phyloP scores from a whole-genome alignment of 805 yeast genomes.

The Komagataella phaffii region DNA sequence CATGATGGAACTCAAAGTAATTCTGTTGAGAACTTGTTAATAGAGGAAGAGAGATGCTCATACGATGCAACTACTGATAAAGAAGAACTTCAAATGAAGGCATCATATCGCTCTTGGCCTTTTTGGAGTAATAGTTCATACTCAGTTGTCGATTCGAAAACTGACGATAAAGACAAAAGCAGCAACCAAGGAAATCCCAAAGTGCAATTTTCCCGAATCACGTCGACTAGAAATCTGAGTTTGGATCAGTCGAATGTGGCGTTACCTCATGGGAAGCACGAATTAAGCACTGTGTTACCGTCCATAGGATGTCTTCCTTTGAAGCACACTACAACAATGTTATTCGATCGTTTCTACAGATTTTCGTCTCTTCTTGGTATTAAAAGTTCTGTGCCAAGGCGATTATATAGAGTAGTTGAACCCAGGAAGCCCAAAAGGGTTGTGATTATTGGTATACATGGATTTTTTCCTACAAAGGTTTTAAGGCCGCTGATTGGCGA shows the following conservation, averaged over 20 bases:
- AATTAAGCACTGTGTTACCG: not conserved
- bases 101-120: not conserved
- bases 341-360: not conserved
- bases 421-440: conserved; percentile 34
- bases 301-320: conserved; percentile 10
- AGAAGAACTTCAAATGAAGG: not conserved
- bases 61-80: not conserved
- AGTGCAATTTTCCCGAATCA: not conserved
- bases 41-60: not conserved
- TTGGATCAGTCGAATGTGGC: not conserved
- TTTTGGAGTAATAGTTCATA: not conserved
- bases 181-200: not conserved
- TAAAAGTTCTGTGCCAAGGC: not conserved
- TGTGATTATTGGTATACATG: conserved; percentile 87
- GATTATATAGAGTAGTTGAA: conserved; percentile 3
- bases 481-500: conserved; percentile 82
- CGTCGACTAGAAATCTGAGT: not conserved
- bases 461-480: conserved; percentile 84
- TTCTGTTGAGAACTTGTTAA: not conserved
- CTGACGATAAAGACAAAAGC: not conserved
- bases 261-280: not conserved
- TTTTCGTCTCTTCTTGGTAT: not conserved
- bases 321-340: conserved; percentile 2
- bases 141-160: not conserved
- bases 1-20: not conserved